These are phyloP conservation scores for Lobosporangium transversale DNA, from an alignment of 192 early-diverging fungal species.

Conservation along the genomic window DNA sequence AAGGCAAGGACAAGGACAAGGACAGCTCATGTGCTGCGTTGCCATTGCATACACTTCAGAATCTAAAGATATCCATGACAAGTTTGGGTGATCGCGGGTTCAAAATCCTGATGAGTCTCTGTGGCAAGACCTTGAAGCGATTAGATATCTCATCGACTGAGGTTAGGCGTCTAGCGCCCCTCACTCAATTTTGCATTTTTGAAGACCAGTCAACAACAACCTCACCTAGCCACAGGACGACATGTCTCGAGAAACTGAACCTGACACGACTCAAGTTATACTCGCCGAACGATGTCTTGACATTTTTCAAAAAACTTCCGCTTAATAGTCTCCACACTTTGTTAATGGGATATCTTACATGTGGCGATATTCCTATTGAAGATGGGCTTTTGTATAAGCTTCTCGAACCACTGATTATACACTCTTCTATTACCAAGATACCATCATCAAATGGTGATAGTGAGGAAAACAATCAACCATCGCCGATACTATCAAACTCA, in stretches of 20 bases:
- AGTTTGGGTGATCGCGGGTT: slow-evolving; percentile 37
- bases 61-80: slow-evolving; percentile 35
- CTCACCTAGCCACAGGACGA: neutral
- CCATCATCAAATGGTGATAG: no score
- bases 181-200: slow-evolving; percentile 30
- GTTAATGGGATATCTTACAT: slow-evolving; percentile 28
- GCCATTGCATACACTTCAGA: slow-evolving; percentile 25
- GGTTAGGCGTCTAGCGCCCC: slow-evolving; percentile 3
- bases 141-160: slow-evolving; percentile 34
- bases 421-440: neutral
- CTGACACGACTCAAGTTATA: slow-evolving; percentile 27
- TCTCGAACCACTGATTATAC: slow-evolving; percentile 1
- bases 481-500: no score
- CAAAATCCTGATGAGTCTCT: slow-evolving; percentile 25
- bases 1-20: neutral
- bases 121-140: slow-evolving; percentile 16
- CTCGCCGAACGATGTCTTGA: slow-evolving; percentile 10
- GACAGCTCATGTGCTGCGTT: neutral
- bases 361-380: slow-evolving; percentile 16
- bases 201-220: neutral
- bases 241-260: slow-evolving; percentile 36
- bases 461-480: no score
- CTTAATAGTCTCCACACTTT: slow-evolving; percentile 29
- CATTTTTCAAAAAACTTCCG: slow-evolving; percentile 17
- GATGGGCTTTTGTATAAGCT: slow-evolving; percentile 17